phyloP scores from a whole-genome alignment of 2,329 filamentous ascomycete species.

The Aspergillus piperis region DNA sequence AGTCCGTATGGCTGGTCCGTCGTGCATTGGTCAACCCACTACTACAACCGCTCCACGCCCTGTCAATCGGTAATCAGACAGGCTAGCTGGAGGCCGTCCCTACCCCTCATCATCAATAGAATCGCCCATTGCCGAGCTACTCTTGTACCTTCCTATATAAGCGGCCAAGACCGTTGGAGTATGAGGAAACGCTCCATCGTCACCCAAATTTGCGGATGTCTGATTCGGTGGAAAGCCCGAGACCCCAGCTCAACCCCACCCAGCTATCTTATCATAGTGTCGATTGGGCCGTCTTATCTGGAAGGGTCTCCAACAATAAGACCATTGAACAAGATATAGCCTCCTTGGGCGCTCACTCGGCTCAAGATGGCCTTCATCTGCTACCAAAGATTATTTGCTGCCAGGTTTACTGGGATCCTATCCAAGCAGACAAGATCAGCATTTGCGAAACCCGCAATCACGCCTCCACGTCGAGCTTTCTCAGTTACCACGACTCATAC shows the following conservation, averaged over 20 bases:
- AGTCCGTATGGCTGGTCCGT: no score
- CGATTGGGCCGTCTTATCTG: constrained; percentile 9
- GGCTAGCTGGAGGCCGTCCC: no score
- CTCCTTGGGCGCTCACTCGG: constrained; percentile 1
- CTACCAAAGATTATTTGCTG: background rate
- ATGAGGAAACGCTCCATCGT: constrained; percentile 4
- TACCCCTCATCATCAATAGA: background rate
- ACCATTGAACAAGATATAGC: background rate
- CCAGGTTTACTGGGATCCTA: constrained; percentile 5
- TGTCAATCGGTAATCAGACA: background rate
- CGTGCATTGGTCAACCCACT: background rate
- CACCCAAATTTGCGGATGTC: constrained; percentile 3
- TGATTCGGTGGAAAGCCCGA: constrained; percentile 22
- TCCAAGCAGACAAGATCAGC: background rate
- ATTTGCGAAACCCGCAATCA: background rate
- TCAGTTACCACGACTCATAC: constrained; percentile 18
- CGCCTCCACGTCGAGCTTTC: constrained; percentile 15
- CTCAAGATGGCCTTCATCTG: constrained; percentile 11
- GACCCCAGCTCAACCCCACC: constrained; percentile 11
- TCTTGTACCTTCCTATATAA: background rate
- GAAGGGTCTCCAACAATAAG: constrained; percentile 9
- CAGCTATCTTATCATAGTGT: constrained; percentile 18
- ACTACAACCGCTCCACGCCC: background rate
- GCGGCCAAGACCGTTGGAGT: background rate
- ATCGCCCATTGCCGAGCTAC: background rate